Base-by-base conservation (phyloP, 192 early-diverging fungal species). In the Cetraspora pellucida region DNA sequence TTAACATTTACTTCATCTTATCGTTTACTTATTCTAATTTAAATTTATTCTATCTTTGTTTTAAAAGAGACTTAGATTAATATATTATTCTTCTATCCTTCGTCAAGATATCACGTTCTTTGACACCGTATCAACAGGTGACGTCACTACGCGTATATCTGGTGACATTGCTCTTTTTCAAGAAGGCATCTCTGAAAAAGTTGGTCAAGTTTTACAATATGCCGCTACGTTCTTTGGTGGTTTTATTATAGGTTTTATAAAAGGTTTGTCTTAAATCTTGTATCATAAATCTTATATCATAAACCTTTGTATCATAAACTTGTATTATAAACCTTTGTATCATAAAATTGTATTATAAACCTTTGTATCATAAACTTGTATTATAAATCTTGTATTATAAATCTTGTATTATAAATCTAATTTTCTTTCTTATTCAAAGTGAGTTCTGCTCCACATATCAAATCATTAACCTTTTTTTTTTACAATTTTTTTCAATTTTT, bases 81-180 rank as follows among this genome's bases (percentile, higher is more conserved):
- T 66, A 37, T 98, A 95, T 77, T 87, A 96, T 43, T 80, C 84
- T 37, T 78, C 92, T 6, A 91, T 97, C 66, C 85, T 98, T 65
- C 87, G 93, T 60, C 95, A 97, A 80, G 91, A 97, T 27, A 90
- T 94, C 50, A 88, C 87, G 19, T 98, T 93, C 90, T 96, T 96
- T 79, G 96, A 98, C 72, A 79, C 81, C 45, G 85, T 87, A 67
- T 87, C 89, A 72, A 87, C 90, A 31, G 96, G 94, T 64, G 92
- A 93, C 69, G 87, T 98, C 52, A 93, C 94, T 7, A 94, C 95
- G 30, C 91, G 95, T 31, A 89, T 98, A 45, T 91, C 95, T 49
- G 87, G 89, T 52, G 95, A 98, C 58, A 95, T 92, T 54, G 11
- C 50, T 19, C 50, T 19, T n/a, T 54, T 54, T 50, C 94, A 97